phyloP scores from a whole-genome alignment of 1,284 basidiomycete species.

The Apiotrichum gracile region DNA sequence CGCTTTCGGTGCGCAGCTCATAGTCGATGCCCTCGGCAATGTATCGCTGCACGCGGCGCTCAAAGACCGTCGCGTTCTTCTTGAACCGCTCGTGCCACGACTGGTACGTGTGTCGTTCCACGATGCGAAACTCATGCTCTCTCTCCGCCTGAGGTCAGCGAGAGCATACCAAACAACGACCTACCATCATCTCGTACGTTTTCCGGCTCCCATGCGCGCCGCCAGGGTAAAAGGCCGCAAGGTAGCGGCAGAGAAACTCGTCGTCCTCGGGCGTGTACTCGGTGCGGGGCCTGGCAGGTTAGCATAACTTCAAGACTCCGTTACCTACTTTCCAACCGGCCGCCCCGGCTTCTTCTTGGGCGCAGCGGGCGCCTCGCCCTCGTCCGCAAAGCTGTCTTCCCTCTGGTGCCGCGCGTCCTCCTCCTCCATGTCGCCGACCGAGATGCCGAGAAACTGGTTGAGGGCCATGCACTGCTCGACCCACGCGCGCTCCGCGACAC shows the following conservation, averaged over 20 bases:
- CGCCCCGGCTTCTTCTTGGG: conserved; percentile 18
- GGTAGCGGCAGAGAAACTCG: conserved; percentile 39
- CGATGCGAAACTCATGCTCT: conserved; percentile 18
- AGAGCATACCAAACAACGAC: background rate
- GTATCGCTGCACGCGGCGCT: conserved; percentile 18
- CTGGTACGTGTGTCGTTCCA: conserved; percentile 28
- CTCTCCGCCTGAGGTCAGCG: conserved; percentile 6
- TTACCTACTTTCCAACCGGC: conserved; percentile 31
- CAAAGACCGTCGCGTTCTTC: conserved; percentile 26
- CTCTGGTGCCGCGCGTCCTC: background rate
- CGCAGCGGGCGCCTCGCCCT: conserved; percentile 17
- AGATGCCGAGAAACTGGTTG: conserved; percentile 11
- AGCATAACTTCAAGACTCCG: background rate
- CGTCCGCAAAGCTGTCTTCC: conserved; percentile 21
- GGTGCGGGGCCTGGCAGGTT: conserved; percentile 23
- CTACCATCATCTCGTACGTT: conserved; percentile 33
- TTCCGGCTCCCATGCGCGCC: conserved; percentile 34
- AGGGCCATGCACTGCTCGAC: conserved; percentile 24
- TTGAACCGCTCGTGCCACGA: conserved; percentile 44
- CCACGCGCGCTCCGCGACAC: conserved; percentile 37
- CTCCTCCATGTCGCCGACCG: background rate
- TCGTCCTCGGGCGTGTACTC: conserved; percentile 40
- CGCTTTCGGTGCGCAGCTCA: conserved; percentile 25
- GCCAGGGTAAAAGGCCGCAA: conserved; percentile 25
- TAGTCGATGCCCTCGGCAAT: conserved; percentile 18